These are phyloP conservation scores for Ascodesmis nigricans DNA, from an alignment of 495 filamentous ascomycete species.

Conservation along the genomic window DNA sequence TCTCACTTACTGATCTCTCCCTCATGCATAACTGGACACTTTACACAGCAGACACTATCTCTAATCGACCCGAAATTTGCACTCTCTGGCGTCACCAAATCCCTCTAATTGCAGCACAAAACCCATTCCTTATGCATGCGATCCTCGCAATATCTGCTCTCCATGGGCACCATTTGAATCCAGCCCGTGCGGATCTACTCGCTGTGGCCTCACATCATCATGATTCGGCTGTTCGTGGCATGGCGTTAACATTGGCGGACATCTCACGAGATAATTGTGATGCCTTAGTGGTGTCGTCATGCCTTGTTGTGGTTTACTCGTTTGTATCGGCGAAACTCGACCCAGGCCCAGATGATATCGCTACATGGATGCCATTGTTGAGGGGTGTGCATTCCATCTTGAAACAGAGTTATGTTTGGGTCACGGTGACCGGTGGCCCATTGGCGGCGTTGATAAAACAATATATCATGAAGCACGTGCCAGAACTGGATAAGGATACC, in stretches of 20 bases:
- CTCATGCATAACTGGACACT: conserved; percentile 20
- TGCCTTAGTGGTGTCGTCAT: conserved; percentile 17
- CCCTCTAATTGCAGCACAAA: conserved; percentile 22
- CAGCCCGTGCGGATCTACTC: conserved; percentile 5
- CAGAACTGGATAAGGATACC: neutral
- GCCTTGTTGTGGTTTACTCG: conserved; percentile 8
- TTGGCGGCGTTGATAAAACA: conserved; percentile 5
- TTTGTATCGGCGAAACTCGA: conserved; percentile 2
- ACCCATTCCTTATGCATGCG: conserved; percentile 23
- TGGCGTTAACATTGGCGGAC: conserved; percentile 4
- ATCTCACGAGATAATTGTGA: conserved; percentile 15
- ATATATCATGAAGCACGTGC: conserved; percentile 2
- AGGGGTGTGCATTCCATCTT: conserved; percentile 13
- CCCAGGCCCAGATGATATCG: neutral
- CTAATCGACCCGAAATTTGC: neutral
- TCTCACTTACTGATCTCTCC: conserved; percentile 13
- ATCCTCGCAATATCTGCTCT: conserved; percentile 24
- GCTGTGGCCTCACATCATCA: conserved; percentile 16
- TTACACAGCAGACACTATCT: conserved; percentile 8
- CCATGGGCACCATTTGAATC: conserved; percentile 14
- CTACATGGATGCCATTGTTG: conserved; percentile 17
- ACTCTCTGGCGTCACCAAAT: conserved; percentile 22
- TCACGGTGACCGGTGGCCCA: conserved; percentile 6
- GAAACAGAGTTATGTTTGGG: conserved; percentile 10
- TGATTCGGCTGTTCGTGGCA: conserved; percentile 10